phyloP scores from a whole-genome alignment of 441 rosid genomes.

The Adansonia gregorii region DNA sequence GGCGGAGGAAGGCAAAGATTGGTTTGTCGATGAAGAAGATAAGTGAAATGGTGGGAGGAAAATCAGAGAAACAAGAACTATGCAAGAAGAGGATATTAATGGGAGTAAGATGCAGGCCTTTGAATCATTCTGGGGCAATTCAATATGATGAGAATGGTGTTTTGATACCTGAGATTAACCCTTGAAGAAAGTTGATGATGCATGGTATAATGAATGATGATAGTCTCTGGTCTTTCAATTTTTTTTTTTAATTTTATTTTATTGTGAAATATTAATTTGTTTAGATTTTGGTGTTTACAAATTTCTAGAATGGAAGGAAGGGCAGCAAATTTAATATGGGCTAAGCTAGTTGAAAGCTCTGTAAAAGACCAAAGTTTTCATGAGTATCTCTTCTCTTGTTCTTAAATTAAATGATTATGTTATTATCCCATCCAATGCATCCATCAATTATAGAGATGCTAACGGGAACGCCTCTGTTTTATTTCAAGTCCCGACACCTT shows the following conservation, averaged over 20 bases:
- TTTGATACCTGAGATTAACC: constrained; percentile 45
- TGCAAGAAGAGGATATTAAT: constrained; percentile 82
- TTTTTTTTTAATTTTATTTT: too few relatives aligned
- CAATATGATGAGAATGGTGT: constrained; percentile 55
- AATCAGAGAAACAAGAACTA: constrained; percentile 35
- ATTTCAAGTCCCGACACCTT: too few relatives aligned
- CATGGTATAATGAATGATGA: background rate
- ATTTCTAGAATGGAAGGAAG: background rate
- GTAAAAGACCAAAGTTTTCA: background rate
- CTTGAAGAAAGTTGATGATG: background rate
- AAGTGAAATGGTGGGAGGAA: background rate
- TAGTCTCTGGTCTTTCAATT: background rate
- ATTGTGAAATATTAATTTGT: too few relatives aligned
- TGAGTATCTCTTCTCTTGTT: background rate
- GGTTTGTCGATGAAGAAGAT: constrained; percentile 3
- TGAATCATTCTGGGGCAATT: constrained; percentile 41
- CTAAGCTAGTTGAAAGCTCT: background rate
- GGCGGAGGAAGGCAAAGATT: background rate
- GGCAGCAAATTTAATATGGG: background rate
- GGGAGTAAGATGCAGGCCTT: constrained; percentile 74
- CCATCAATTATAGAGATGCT: too few relatives aligned
- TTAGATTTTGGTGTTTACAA: background rate
- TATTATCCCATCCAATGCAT: too few relatives aligned
- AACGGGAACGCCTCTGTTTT: too few relatives aligned
- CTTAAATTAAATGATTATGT: background rate